phyloP scores from a whole-genome alignment of 768 basidiomycete genomes.

The Mycena venus region DNA sequence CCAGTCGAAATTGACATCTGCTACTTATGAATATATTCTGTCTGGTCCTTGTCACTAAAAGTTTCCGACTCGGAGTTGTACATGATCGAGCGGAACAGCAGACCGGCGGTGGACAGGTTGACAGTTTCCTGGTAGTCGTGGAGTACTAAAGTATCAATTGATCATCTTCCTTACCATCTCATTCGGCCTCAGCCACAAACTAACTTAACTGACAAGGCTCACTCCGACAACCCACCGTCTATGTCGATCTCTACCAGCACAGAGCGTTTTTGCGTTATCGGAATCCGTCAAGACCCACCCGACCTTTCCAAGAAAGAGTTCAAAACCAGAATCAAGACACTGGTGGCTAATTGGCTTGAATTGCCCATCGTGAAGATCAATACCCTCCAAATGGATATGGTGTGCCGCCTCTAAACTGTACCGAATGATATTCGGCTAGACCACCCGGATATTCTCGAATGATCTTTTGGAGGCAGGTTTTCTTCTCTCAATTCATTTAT shows the following conservation, averaged over 20 bases:
- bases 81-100: background rate
- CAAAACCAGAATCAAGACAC: constrained; percentile 3
- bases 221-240: background rate
- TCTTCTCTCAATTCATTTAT: no score
- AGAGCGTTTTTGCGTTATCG: constrained; percentile 7
- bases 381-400: constrained; percentile 2
- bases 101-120: background rate
- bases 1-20: background rate
- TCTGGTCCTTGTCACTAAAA: background rate
- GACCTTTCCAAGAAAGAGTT: constrained; percentile 5
- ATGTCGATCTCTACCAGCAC: constrained; percentile 2
- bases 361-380: background rate
- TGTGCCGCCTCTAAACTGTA: constrained; percentile 1
- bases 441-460: constrained; percentile 4
- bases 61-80: background rate
- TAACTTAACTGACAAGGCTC: background rate
- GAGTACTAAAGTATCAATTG: constrained; percentile 6
- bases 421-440: background rate
- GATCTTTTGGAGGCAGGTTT: constrained; percentile 1
- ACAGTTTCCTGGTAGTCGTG: background rate
- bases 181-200: background rate
- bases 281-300: background rate
- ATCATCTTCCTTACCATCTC: background rate
- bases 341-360: constrained; percentile 3
- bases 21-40: background rate